Base-by-base conservation (phyloP, 2,329 filamentous ascomycete genomes). In the Epichloe baconii region DNA sequence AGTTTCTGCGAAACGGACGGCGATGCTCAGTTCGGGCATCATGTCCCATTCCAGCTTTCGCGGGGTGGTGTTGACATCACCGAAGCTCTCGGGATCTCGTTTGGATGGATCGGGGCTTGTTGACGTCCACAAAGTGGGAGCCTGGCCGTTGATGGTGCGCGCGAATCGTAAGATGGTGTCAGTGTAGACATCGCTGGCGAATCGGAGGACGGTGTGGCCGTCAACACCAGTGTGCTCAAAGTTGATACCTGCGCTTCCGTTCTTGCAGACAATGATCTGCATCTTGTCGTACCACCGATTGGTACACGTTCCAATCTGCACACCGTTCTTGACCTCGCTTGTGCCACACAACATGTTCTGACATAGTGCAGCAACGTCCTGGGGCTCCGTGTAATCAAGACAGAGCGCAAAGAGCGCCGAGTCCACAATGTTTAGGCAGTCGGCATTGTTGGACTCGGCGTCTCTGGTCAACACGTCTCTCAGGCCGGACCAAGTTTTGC, bases 261-360 rank as follows among this genome's bases (percentile, higher is more conserved):
- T 98, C 71, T 95, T 95, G 76, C 93, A 97, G 48, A 98, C 93
- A 50, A 98, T 97, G 55, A 98, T 96, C 65, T 98, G 93, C 46
- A 98, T 76, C 72, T 98, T 98, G 71, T 98, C 93, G 63, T 98
- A 98, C 93, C 93, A 98, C 55, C 93, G 78, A 68, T 98, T 98
- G 14, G 91, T 96, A 70, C 93, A 98, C 2, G 93, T 97, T 34
- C 93, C 93, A 44, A 96, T 89, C 68, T 98, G 93, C 2, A 98
- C 87, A 4, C 93, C 93, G 63, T 85, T 86, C 61, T 95, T 86
- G 12, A 97, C 84, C 62, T 93, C 83, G 59, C 85, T 95, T 0
- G 89, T 95, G 44, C 93, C 93, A 62, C 93, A 97, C 12, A 98
- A 85, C 91, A 98, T 97, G 67, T 97, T 98, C 64, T 88, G 89